These are phyloP conservation scores for Grifola frondosa DNA, from an alignment of 1,284 basidiomycete species.

Conservation along the genomic window DNA sequence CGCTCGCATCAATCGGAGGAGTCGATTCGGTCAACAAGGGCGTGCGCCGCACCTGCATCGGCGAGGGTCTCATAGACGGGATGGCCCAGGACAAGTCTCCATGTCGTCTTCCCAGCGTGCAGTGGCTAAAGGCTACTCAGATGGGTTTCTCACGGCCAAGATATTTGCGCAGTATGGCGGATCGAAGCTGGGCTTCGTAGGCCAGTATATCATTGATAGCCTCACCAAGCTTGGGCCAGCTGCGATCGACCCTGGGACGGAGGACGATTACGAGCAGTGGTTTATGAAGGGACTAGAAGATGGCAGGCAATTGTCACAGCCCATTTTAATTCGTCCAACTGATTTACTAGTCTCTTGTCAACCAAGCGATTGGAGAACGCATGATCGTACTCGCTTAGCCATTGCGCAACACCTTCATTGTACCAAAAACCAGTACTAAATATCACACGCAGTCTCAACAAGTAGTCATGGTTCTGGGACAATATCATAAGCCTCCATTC, in stretches of 20 bases:
- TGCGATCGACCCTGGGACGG: slow-evolving; percentile 40
- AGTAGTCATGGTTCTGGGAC: too few relatives aligned
- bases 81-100: slow-evolving; percentile 4
- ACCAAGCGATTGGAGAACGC: too few relatives aligned
- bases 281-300: slow-evolving; percentile 48
- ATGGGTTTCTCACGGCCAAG: slow-evolving; percentile 63
- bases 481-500: too few relatives aligned
- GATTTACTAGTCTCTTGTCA: too few relatives aligned
- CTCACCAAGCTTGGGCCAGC: slow-evolving; percentile 37
- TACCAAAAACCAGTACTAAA: too few relatives aligned
- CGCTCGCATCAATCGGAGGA: neutral
- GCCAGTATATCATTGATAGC: slow-evolving; percentile 61
- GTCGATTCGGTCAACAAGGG: neutral
- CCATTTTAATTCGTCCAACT: too few relatives aligned
- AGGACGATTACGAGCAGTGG: slow-evolving; percentile 43
- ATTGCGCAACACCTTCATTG: too few relatives aligned
- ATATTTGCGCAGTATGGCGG: slow-evolving; percentile 55
- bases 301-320: too few relatives aligned
- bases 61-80: slow-evolving; percentile 3
- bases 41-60: neutral
- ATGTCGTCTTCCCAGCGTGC: slow-evolving; percentile 22
- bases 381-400: too few relatives aligned
- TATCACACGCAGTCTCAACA: too few relatives aligned
- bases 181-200: slow-evolving; percentile 64
- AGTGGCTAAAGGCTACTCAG: slow-evolving; percentile 53